Conservation (phyloP, 331 rosid species). For the Arachis monticola region DNA sequence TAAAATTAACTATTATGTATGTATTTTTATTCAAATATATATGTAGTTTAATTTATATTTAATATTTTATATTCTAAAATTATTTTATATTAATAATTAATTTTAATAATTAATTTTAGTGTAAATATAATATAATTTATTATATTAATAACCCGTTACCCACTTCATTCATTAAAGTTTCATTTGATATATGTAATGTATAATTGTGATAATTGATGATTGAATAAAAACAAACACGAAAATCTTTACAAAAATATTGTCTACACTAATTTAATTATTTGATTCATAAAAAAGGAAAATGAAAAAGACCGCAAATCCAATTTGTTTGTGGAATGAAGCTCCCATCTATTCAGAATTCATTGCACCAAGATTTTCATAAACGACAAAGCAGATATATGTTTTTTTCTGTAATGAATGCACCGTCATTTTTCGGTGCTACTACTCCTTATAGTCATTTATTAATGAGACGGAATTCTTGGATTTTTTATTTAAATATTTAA, state of each 20-base stretch:
- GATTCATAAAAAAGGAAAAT: not conserved
- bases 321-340: conserved; percentile 7
- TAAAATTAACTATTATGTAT: no score
- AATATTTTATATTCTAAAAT: no score
- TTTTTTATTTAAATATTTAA: no score
- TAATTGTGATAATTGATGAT: no score
- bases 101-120: no score
- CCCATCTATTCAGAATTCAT: conserved; percentile 1
- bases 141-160: not conserved
- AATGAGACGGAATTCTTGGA: no score
- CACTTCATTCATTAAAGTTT: not conserved
- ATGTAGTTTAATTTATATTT: no score
- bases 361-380: not conserved
- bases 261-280: not conserved
- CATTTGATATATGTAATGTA: not conserved
- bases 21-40: no score
- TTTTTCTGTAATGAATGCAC: conserved; percentile 43
- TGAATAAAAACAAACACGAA: not conserved
- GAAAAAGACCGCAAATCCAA: not conserved
- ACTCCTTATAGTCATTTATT: not conserved
- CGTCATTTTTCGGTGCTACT: conserved; percentile 40
- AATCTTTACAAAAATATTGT: not conserved
- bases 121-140: not conserved
- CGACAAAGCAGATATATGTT: conserved; percentile 37
- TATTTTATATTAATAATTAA: no score